Percentiles rank a stretch among this genome's conserved stretches.
phyloP scores from a whole-genome alignment of 495 filamentous ascomycete genomes.

The Tuber borchii region DNA sequence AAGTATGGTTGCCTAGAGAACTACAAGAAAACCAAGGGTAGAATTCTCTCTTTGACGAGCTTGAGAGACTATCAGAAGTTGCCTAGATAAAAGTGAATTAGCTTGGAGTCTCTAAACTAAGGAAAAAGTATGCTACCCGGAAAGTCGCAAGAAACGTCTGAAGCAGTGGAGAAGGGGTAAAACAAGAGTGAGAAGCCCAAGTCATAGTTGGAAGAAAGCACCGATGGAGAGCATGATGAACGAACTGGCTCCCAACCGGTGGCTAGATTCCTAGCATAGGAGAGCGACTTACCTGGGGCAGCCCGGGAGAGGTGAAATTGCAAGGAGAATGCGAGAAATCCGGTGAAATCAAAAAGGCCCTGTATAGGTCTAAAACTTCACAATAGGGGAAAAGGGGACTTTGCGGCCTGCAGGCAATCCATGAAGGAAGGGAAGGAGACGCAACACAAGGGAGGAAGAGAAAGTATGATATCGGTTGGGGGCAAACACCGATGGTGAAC shows the following conservation, averaged over 20 bases:
- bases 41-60: constrained; percentile 1
- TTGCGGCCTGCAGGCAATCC: not conserved
- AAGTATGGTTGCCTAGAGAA: not conserved
- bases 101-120: not conserved
- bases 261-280: not conserved
- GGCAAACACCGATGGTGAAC: not conserved
- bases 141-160: not conserved
- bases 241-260: not conserved
- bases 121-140: not conserved
- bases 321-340: not conserved
- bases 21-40: not conserved
- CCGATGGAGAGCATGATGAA: not conserved
- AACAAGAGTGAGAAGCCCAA: not conserved
- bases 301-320: not conserved
- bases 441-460: not conserved
- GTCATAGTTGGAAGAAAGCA: not conserved
- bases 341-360: not conserved
- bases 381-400: not conserved
- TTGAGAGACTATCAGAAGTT: not conserved
- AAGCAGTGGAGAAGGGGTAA: not conserved
- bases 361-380: not conserved
- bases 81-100: not conserved
- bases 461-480: not conserved
- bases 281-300: not conserved
- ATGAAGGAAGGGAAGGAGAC: not conserved